Evolutionary conservation across 2,329 filamentous ascomycete genomes (phyloP).

Genomic region (Cryphonectria naterciae): DNA sequence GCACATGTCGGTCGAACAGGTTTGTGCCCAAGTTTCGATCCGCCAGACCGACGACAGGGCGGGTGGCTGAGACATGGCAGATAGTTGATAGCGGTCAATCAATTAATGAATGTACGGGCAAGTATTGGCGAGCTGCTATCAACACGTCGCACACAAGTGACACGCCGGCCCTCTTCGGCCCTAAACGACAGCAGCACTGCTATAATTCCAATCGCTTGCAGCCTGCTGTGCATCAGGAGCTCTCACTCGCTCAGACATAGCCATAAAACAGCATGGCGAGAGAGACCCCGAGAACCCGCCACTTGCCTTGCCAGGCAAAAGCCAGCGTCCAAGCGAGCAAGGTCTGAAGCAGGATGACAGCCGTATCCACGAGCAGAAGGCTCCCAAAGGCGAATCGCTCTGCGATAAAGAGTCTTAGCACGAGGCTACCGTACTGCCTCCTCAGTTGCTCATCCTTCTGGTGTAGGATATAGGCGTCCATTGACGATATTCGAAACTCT

Average conservation of each 20-base stretch:
- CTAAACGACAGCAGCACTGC: not conserved
- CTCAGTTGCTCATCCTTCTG: constrained; percentile 37
- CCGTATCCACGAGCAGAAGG: constrained; percentile 38
- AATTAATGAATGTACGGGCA: constrained; percentile 14
- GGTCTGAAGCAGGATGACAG: constrained; percentile 40
- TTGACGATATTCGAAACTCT: constrained; percentile 52
- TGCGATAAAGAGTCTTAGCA: constrained; percentile 50
- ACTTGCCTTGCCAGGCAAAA: constrained; percentile 21
- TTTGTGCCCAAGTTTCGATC: not conserved
- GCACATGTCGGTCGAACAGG: not conserved
- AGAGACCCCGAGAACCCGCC: constrained; percentile 17
- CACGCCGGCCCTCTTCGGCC: not conserved
- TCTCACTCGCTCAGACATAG: not conserved
- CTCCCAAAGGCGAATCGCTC: constrained; percentile 46
- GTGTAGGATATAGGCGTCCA: constrained; percentile 54
- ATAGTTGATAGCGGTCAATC: not conserved
- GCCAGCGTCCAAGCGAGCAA: constrained; percentile 39
- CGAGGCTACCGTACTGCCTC: constrained; percentile 42
- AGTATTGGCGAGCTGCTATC: constrained; percentile 20
- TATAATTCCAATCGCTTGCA: not conserved
- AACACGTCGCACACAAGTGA: constrained; percentile 12
- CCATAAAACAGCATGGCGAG: constrained; percentile 9
- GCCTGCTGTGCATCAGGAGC: not conserved
- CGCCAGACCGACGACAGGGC: not conserved
- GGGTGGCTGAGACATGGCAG: constrained; percentile 16